A percentile compares a stretch with the other conserved stretches of the same genome.
Conservation (phyloP, 345 rosid genomes). For the Alliaria petiolata region DNA sequence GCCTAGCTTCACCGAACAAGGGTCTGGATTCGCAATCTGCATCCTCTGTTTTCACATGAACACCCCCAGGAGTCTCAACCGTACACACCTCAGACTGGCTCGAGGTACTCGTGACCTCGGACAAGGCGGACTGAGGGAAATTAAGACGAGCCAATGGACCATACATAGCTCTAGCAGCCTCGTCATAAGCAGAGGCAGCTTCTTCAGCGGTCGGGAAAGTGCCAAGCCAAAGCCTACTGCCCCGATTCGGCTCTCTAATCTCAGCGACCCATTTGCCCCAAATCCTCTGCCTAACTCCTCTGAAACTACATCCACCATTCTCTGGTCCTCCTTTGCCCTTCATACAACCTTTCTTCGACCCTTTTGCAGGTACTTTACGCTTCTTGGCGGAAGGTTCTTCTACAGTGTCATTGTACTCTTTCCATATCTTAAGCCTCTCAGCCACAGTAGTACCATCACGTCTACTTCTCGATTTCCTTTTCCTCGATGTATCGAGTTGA, state of each 20-base stretch:
- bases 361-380: conserved; percentile 62
- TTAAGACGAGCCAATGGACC: conserved; percentile 65
- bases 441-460: conserved; percentile 45
- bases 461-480: conserved; percentile 50
- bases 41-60: conserved; percentile 24
- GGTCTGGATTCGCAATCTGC: conserved; percentile 33
- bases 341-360: conserved; percentile 87
- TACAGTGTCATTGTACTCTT: conserved; percentile 39
- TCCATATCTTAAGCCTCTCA: conserved; percentile 57
- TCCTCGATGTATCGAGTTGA: conserved; percentile 32
- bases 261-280: conserved; percentile 99
- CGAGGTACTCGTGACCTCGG: conserved; percentile 36
- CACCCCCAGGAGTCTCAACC: conserved; percentile 22
- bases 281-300: conserved; percentile 86
- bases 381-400: conserved; percentile 17
- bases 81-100: conserved; percentile 45
- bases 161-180: conserved; percentile 71
- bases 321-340: conserved; percentile 94
- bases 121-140: conserved; percentile 33
- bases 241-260: conserved; percentile 69
- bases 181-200: conserved; percentile 80
- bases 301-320: conserved; percentile 45
- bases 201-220: conserved; percentile 67
- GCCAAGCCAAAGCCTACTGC: conserved; percentile 81
- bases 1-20: neutral